Conservation (phyloP, 345 rosid species). For the Camelina hispida region DNA sequence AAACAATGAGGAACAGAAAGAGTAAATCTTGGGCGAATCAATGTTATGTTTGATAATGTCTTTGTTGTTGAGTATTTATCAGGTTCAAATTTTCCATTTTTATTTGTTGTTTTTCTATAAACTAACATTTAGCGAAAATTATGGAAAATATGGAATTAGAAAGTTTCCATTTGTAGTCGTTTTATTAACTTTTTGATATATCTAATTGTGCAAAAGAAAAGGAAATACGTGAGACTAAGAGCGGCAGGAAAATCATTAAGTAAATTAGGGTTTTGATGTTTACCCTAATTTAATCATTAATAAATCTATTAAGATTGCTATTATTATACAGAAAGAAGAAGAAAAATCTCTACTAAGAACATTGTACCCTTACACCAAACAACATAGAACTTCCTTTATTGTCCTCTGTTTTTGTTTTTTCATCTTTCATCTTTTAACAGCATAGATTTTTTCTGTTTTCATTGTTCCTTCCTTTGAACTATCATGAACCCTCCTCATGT, state of each 20-base stretch:
- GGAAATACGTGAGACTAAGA: not conserved
- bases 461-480: too few relatives aligned
- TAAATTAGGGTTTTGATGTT: not conserved
- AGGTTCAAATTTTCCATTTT: not conserved
- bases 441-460: too few relatives aligned
- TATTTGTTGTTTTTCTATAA: too few relatives aligned
- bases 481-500: too few relatives aligned
- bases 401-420: slow-evolving; percentile 34
- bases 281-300: not conserved
- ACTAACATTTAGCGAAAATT: not conserved
- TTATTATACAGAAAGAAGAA: too few relatives aligned
- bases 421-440: too few relatives aligned
- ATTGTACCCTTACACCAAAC: slow-evolving; percentile 58
- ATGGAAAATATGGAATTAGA: not conserved
- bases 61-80: slow-evolving; percentile 5
- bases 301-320: too few relatives aligned
- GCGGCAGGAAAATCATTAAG: not conserved
- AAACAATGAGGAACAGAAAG: not conserved
- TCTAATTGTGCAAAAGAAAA: not conserved
- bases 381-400: slow-evolving; percentile 44
- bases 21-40: slow-evolving; percentile 3
- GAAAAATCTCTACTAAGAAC: not conserved
- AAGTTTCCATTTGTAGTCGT: not conserved
- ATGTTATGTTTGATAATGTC: not conserved
- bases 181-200: slow-evolving; percentile 6